A percentile compares a stretch with the other conserved stretches of the same genome.
Evolutionary conservation across 2,329 filamentous ascomycete genomes (phyloP).

Genomic region (Thielaviopsis musarum): DNA sequence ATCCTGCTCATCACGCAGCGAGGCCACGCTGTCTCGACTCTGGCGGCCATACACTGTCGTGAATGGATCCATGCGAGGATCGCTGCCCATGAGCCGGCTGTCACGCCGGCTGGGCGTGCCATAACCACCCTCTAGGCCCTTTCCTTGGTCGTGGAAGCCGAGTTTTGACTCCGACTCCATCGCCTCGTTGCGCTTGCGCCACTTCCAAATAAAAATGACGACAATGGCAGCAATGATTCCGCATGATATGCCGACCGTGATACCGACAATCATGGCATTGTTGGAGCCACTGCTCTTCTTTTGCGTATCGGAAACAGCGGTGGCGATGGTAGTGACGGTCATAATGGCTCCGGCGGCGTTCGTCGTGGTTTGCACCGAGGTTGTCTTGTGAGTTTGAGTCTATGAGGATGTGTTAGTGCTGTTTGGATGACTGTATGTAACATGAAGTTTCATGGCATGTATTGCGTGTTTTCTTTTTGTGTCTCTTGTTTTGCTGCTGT

Average conservation of each 20-base stretch:
- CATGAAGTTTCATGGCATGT: background rate
- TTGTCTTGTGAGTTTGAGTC: conserved; percentile 17
- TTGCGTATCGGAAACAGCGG: conserved; percentile 17
- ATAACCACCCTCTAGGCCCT: conserved; percentile 3
- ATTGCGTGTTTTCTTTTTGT: background rate
- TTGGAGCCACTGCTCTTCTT: conserved; percentile 19
- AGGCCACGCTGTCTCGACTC: conserved; percentile 46
- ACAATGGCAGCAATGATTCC: conserved; percentile 25
- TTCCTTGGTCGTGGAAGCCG: background rate
- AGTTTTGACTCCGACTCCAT: conserved; percentile 7
- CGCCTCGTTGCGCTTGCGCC: conserved; percentile 23
- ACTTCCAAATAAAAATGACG: conserved; percentile 26
- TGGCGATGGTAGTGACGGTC: conserved; percentile 37
- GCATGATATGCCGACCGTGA: conserved; percentile 31
- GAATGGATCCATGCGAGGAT: conserved; percentile 47
- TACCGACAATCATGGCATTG: conserved; percentile 33
- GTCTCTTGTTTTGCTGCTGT: background rate
- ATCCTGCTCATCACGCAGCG: conserved; percentile 46
- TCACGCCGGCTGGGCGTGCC: conserved; percentile 30
- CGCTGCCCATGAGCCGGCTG: conserved; percentile 39
- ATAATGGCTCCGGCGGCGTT: conserved; percentile 30
- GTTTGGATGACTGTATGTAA: background rate
- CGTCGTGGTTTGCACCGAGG: conserved; percentile 36
- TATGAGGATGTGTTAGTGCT: conserved; percentile 16
- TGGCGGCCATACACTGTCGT: conserved; percentile 38